A percentile compares a stretch with the other conserved stretches of the same genome.
phyloP scores from a whole-genome alignment of 2,329 filamentous ascomycete species.

The Hymenoscyphus repandus region DNA sequence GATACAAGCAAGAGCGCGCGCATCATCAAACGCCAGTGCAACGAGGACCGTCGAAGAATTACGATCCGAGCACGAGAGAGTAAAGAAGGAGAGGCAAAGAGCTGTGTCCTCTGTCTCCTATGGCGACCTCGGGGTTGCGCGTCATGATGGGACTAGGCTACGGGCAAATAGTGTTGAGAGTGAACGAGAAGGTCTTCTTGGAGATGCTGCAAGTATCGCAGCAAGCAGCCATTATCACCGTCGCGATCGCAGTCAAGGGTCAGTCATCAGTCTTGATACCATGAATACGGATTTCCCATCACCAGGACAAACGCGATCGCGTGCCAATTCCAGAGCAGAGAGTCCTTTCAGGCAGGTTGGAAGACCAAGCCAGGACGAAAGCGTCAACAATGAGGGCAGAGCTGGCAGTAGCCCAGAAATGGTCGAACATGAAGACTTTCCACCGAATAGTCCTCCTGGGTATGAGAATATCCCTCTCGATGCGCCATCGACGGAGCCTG shows the following conservation, averaged over 20 bases:
- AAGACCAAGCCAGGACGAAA: slow-evolving; percentile 9
- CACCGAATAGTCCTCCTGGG: slow-evolving; percentile 27
- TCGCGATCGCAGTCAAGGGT: slow-evolving; percentile 47
- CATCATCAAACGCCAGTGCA: slow-evolving; percentile 27
- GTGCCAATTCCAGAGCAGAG: slow-evolving; percentile 39
- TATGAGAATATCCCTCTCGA: slow-evolving; percentile 30
- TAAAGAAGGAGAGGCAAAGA: slow-evolving; percentile 56
- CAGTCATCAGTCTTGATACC: slow-evolving; percentile 48
- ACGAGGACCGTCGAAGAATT: slow-evolving; percentile 54
- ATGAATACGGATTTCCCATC: slow-evolving; percentile 40
- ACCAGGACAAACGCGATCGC: slow-evolving; percentile 35
- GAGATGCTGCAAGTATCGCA: slow-evolving; percentile 53
- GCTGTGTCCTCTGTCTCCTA: slow-evolving; percentile 73
- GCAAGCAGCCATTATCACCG: slow-evolving; percentile 36
- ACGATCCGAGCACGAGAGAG: slow-evolving; percentile 48
- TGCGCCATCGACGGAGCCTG: slow-evolving; percentile 15
- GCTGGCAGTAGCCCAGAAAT: slow-evolving; percentile 30
- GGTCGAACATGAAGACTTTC: slow-evolving; percentile 27
- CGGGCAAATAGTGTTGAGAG: slow-evolving; percentile 69
- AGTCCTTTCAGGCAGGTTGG: slow-evolving; percentile 31
- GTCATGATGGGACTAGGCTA: slow-evolving; percentile 71
- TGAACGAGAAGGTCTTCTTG: slow-evolving; percentile 65
- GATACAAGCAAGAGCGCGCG: slow-evolving; percentile 50
- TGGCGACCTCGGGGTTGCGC: slow-evolving; percentile 67
- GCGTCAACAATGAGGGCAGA: slow-evolving; percentile 14